These are phyloP conservation scores for Solanum infundibuliforme DNA, from an alignment of 257 asterid species.

Conservation along the genomic window DNA sequence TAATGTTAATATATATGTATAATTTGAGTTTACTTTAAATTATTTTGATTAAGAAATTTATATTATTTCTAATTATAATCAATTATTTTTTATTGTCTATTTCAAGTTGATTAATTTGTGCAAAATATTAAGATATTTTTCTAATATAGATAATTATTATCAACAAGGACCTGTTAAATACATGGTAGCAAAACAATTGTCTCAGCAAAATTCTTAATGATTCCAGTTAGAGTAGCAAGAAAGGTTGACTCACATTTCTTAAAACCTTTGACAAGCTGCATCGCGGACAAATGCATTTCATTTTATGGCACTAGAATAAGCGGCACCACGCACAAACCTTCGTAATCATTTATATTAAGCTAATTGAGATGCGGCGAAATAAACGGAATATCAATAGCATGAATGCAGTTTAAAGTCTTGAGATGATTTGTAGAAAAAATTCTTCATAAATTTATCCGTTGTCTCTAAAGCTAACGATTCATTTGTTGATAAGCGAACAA, in stretches of 20 bases:
- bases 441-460: too few relatives aligned
- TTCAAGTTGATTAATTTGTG: neutral
- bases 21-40: neutral
- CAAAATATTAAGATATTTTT: too few relatives aligned
- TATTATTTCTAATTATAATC: neutral
- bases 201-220: neutral
- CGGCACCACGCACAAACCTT: neutral
- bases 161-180: neutral
- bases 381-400: too few relatives aligned
- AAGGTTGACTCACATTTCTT: neutral
- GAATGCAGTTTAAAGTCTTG: too few relatives aligned
- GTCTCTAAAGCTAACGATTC: too few relatives aligned
- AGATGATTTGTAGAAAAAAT: too few relatives aligned
- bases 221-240: neutral
- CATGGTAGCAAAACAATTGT: rapidly evolving
- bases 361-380: neutral
- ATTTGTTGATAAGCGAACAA: too few relatives aligned
- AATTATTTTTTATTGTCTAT: neutral
- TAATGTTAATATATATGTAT: neutral
- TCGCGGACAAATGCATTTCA: neutral
- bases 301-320: neutral
- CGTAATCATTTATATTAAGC: neutral
- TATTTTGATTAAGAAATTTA: too few relatives aligned
- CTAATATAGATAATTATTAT: too few relatives aligned
- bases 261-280: neutral